Percentiles rank a stretch among this genome's conserved stretches.
Conservation (phyloP, 441 rosid genomes). For the Populus hybrid region DNA sequence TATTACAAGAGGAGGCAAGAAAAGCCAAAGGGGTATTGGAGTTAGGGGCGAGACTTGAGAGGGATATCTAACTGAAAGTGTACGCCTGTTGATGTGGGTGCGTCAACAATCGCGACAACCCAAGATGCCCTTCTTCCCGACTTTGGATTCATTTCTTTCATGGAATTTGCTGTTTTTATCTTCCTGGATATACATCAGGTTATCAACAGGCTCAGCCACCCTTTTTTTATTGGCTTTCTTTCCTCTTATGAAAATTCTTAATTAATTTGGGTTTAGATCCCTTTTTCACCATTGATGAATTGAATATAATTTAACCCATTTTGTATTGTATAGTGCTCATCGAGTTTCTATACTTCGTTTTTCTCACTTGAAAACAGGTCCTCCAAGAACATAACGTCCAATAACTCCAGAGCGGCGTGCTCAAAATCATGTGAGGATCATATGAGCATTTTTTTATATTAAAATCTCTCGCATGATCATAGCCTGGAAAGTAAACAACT, state of each 20-base stretch:
- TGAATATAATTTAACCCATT: background rate
- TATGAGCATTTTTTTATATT: background rate
- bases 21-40: background rate
- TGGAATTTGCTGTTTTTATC: no score
- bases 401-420: background rate
- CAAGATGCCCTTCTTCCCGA: background rate
- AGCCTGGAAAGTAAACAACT: background rate
- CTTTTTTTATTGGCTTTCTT: background rate
- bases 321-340: background rate
- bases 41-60: background rate
- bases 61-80: background rate
- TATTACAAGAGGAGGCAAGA: background rate
- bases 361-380: background rate
- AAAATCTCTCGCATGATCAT: background rate
- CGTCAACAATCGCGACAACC: background rate
- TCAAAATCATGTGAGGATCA: background rate
- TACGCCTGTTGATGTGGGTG: background rate
- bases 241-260: background rate
- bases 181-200: background rate
- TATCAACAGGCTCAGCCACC: background rate
- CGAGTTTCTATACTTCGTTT: no score
- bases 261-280: no score
- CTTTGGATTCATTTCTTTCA: no score
- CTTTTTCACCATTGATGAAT: background rate
- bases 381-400: background rate